Evolutionary conservation across 306 rosid genomes (phyloP).

Genomic region (Dicorynia guianensis): DNA sequence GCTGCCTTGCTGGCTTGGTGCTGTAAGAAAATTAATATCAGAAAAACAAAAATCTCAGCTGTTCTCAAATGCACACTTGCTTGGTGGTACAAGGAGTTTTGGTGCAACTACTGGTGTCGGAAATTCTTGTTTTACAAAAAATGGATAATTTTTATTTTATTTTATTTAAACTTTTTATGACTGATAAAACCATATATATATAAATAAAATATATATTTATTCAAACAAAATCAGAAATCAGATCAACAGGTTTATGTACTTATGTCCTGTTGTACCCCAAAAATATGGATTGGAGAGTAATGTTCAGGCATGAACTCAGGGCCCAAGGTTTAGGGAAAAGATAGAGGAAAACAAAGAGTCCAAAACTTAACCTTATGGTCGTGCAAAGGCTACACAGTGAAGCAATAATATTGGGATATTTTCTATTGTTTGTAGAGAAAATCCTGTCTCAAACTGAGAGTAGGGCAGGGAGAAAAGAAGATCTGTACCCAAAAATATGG

Average conservation of each 20-base stretch:
- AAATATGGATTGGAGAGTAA: slow-evolving; percentile 21
- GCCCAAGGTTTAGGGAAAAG: too few species aligned
- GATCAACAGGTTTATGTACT: neutral
- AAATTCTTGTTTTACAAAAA: neutral
- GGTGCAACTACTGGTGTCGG: neutral
- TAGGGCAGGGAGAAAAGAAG: too few species aligned
- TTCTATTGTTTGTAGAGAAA: too few species aligned
- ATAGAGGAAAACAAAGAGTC: too few species aligned
- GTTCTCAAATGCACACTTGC: neutral
- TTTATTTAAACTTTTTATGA: neutral
- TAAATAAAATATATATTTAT: slow-evolving; percentile 33
- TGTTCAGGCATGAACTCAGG: neutral
- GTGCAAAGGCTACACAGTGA: too few species aligned
- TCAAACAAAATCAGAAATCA: slow-evolving; percentile 37
- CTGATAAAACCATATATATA: slow-evolving; percentile 28
- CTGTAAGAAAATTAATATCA: slow-evolving; percentile 5
- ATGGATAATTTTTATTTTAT: neutral
- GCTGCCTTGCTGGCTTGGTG: neutral
- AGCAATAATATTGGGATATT: too few species aligned
- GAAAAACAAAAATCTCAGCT: neutral
- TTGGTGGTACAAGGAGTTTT: neutral
- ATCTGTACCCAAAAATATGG: too few species aligned
- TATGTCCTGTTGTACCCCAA: slow-evolving; percentile 28
- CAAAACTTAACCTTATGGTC: too few species aligned
- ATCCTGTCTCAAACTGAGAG: too few species aligned